Base-by-base conservation (phyloP, 768 basidiomycete species). In the Cyathus striatus region DNA sequence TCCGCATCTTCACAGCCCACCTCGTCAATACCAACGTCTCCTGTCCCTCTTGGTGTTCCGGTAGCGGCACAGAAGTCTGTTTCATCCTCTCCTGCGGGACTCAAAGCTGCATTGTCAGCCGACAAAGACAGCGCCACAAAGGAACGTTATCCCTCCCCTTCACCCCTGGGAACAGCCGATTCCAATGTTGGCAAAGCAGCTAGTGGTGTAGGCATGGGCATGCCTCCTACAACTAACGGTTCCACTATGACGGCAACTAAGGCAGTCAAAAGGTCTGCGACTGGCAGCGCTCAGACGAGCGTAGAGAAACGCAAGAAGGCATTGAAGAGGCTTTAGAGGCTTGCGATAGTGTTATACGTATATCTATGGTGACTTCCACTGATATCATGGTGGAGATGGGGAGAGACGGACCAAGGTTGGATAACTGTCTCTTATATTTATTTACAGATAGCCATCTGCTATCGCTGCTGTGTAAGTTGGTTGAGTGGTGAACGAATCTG, bases 241-340 rank as follows among this genome's bases (percentile, higher is more conserved):
- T 55, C 66, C 1, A 52, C 64, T 40, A 47, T 68, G 4, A 58
- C 66, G 10, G 65, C 63, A 3, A 66, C 75, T 6, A 90, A 87
- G 58, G 77, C 84, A 0, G 73, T 85, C 40, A 90, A 89, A 62
- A 68, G 87, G 39, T 71, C 80, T 13, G 79, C 83, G 1, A 74
- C 80, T 0, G 72, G 73, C 1, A 66, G 64, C 9, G 70, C 60
- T 1, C 58, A 65, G 4, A 73, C 70, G 2, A 79, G 79, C 2
- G 79, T 76, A 3, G 88, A 90, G 64, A 91, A 91, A 68, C 72
- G 90, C 61, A 91, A 91, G 75, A 91, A 90, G 71, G 90, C 89
- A 3, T 64, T 91, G 52, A 91, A 87, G 64, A 72, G 89, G 49
- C 63, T 91, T 61, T 91, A 43, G 35, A n/a, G n/a, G n/a, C n/a